These are phyloP conservation scores for Gracilariopsis chorda DNA, from an alignment of 23 red algal species.

Conservation along the genomic window DNA sequence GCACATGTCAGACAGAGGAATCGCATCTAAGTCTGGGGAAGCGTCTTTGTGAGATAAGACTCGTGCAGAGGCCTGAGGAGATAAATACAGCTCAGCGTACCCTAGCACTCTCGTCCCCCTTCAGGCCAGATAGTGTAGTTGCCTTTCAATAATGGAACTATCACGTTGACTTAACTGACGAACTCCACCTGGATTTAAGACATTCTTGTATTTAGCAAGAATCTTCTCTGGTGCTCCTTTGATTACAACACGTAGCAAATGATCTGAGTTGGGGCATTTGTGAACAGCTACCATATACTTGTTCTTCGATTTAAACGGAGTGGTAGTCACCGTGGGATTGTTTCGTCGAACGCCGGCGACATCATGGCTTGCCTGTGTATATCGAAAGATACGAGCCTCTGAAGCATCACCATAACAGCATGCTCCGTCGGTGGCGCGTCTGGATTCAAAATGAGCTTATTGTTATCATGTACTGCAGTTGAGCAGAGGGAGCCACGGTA, in stretches of 20 bases:
- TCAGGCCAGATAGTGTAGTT: conserved; percentile 48
- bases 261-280: not conserved
- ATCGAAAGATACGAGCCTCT: conserved; percentile 76
- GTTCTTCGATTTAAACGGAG: conserved; percentile 53
- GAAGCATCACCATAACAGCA: conserved; percentile 75
- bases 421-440: not conserved
- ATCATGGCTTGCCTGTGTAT: conserved; percentile 60
- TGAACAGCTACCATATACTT: conserved; percentile 73
- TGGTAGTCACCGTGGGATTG: conserved; percentile 13
- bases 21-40: not conserved
- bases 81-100: conserved; percentile 61
- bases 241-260: conserved; percentile 67
- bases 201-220: conserved; percentile 33
- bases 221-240: conserved; percentile 95
- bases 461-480: conserved; percentile 37
- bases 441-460: not conserved
- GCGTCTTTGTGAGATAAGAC: conserved; percentile 29
- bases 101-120: conserved; percentile 74
- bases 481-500: conserved; percentile 56
- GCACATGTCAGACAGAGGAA: conserved; percentile 52
- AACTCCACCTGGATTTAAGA: conserved; percentile 16
- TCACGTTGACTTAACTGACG: conserved; percentile 24
- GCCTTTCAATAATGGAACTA: conserved; percentile 37
- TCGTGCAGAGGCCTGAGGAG: conserved; percentile 31
- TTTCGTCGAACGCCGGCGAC: not conserved